A percentile compares a stretch with the other conserved stretches of the same genome.
phyloP scores from a whole-genome alignment of 257 asterid genomes.

The Gynochthodes officinalis region DNA sequence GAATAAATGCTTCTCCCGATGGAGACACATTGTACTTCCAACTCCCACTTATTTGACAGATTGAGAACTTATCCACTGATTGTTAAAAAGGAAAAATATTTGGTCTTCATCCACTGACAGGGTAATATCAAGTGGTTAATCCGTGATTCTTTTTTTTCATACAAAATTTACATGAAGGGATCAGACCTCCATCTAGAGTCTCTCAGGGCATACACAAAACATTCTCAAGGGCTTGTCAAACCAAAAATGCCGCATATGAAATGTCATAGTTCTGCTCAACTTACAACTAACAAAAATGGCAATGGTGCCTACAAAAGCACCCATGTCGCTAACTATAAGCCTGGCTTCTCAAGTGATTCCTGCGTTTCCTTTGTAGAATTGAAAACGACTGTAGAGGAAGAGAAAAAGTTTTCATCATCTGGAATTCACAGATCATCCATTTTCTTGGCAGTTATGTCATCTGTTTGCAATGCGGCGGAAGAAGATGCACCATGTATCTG shows the following conservation, averaged over 20 bases:
- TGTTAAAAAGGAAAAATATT: too few species aligned
- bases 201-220: background rate
- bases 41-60: too few species aligned
- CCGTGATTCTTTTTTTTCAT: background rate
- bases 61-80: too few species aligned
- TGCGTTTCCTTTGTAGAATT: conserved; percentile 31
- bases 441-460: conserved; percentile 10
- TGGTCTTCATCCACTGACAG: background rate
- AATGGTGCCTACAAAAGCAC: background rate
- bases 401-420: conserved; percentile 24
- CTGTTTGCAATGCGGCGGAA: conserved; percentile 22
- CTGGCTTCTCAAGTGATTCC: conserved; percentile 34
- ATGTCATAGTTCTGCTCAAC: background rate
- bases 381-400: conserved; percentile 34
- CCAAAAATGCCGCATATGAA: background rate
- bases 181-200: background rate
- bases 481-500: conserved; percentile 61
- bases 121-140: background rate
- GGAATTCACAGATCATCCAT: conserved; percentile 17
- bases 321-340: background rate
- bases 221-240: background rate
- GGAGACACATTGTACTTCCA: too few species aligned
- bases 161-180: background rate
- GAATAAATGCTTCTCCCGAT: background rate
- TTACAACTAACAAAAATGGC: background rate